Evolutionary conservation across 1,284 basidiomycete species (phyloP), one percentile per base, ranked within the genome.

Genomic region (Austroboletus sp.): DNA sequence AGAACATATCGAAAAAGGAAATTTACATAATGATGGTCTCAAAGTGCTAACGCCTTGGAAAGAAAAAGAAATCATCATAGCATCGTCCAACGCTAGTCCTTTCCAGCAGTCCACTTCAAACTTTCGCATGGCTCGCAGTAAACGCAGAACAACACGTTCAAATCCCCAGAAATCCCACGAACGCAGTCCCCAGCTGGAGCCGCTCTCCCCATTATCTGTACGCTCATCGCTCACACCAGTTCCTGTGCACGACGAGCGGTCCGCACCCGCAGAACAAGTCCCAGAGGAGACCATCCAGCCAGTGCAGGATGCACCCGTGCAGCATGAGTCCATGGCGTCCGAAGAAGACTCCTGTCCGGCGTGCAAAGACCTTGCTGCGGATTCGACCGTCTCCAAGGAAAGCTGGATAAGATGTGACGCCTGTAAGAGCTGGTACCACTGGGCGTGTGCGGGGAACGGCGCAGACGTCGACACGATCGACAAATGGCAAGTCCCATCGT

Each of bases 371-470:
- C 53, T 53, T 35, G 49, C 58, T 29, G n/a, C 39, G n/a, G 57
- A 59, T 49, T 53, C 56, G 8, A 59, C 62, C 9, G 60, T 60
- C 41, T 71, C 76, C 50, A 81, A 80, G 60, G 81, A 85, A 53
- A 74, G 42, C 56, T 87, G 83, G 84, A 76, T 87, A 49, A 69
- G 77, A 55, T 89, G 85, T 61, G 85, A 87, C 57, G 75, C 73
- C 26, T 89, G 85, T 69, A 85, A 82, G 65, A 74, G 67, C 25
- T 89, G 85, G 85, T 88, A 80, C 62, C 85, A 89, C 59, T 89
- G 86, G 86, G 70, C 78, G 46, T 89, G 85, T 63, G 82, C 75
- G n/a, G 81, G 80, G 13, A 74, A 79, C 40, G 77, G 75, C 17
- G 72, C 71, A 21, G 80, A 85, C 52, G 70, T 85, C 21, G 79